phyloP scores from a whole-genome alignment of 768 basidiomycete genomes.

The Amylocystis lapponica region DNA sequence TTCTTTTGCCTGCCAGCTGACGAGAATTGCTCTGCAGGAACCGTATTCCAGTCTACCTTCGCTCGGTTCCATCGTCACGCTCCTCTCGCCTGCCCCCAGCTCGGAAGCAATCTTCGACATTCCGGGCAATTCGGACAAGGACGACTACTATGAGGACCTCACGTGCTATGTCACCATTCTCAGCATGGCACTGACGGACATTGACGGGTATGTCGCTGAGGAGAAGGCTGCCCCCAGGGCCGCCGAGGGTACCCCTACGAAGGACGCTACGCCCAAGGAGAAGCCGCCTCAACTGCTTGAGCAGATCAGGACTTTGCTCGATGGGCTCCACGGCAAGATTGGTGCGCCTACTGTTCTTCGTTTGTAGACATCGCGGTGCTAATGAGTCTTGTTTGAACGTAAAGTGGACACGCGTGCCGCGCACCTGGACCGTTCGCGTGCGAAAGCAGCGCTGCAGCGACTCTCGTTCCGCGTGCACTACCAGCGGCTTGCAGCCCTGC shows the following conservation, averaged over 20 bases:
- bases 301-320: constrained; percentile 41
- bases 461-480: constrained; percentile 59
- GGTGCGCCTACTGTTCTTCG: constrained; percentile 34
- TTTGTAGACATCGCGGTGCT: not conserved
- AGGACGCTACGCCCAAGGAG: constrained; percentile 24
- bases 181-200: constrained; percentile 50
- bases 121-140: constrained; percentile 38
- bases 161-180: constrained; percentile 50
- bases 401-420: constrained; percentile 70
- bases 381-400: not conserved
- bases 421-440: constrained; percentile 69
- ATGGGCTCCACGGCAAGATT: constrained; percentile 53
- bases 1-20: not conserved
- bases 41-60: constrained; percentile 41
- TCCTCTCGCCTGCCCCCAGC: constrained; percentile 42
- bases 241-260: constrained; percentile 2
- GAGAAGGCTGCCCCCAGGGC: constrained; percentile 28
- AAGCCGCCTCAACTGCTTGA: constrained; percentile 38
- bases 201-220: constrained; percentile 49
- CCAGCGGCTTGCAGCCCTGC: constrained; percentile 39
- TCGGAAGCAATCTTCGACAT: constrained; percentile 46
- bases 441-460: constrained; percentile 64
- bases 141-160: constrained; percentile 56
- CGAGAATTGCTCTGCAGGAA: constrained; percentile 26
- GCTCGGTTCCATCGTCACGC: constrained; percentile 41